Base-by-base conservation (phyloP, 139 green algal genomes). In the Bryopsis sp. region DNA sequence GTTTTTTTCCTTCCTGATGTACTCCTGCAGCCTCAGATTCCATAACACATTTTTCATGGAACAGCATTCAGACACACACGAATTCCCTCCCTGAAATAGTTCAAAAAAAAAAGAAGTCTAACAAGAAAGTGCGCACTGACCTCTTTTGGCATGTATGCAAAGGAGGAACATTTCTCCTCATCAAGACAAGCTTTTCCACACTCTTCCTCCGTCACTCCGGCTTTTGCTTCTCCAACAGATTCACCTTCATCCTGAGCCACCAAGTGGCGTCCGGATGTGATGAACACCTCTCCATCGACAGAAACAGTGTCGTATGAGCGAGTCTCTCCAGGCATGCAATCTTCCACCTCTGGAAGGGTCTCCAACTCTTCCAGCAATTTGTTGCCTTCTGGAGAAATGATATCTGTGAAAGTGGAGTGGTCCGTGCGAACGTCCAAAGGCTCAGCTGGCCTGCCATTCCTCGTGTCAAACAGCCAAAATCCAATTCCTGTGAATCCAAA, bases 1-100 rank as follows among this genome's bases (percentile, higher is more conserved):
- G n/a, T n/a, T n/a, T n/a, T n/a, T n/a, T n/a, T n/a, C n/a, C n/a
- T 46, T 65, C 58, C 26, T 35, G 32, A 65, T 24, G 33, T 61
- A 8, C 19, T 8, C 33, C 48, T 8, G 33, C 8, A 8, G 8
- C 24, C 33, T 31, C 5, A 61, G 24, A 36, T 26, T 61, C 33
- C 48, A 61, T 36, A 61, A 34, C 29, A 31, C 48, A 61, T 61
- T 8, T 8, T 34, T 61, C 22, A 22, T 61, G 19, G 33, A 28
- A 34, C 11, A 34, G 48, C 11, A 61, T 26, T 36, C 8, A 28
- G 11, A 33, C 33, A 22, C 5, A 5, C 22, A 22, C 5, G 33
- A n/a, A n/a, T n/a, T n/a, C n/a, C n/a, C n/a, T n/a, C n/a, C n/a
- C n/a, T n/a, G n/a, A n/a, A n/a, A n/a, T n/a, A n/a, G n/a, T n/a